phyloP scores from a whole-genome alignment of 2,329 filamentous ascomycete genomes.

The Phialemonium atrogriseum region DNA sequence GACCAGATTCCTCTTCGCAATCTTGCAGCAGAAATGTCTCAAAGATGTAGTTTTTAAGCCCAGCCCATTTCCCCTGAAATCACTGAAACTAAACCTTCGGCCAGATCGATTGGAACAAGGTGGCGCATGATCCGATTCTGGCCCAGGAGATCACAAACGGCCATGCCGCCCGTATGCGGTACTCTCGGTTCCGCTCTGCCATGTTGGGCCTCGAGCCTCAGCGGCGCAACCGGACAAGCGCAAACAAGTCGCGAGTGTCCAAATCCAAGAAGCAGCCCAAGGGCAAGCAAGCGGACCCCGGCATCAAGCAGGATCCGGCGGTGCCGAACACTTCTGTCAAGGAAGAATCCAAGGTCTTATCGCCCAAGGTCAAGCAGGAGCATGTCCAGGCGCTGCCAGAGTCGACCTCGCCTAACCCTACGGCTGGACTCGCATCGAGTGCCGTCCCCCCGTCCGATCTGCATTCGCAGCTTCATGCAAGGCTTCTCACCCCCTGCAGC shows the following conservation, averaged over 20 bases:
- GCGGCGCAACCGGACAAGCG: slow-evolving; percentile 32
- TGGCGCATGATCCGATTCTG: slow-evolving; percentile 46
- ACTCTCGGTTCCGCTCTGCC: slow-evolving; percentile 40
- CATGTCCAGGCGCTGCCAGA: slow-evolving; percentile 18
- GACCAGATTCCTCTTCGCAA: slow-evolving; percentile 51
- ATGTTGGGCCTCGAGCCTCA: slow-evolving; percentile 40
- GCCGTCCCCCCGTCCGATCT: slow-evolving; percentile 12
- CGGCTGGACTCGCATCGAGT: slow-evolving; percentile 21
- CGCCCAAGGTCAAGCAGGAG: slow-evolving; percentile 29
- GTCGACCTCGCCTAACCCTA: slow-evolving; percentile 19
- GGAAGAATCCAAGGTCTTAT: slow-evolving; percentile 1
- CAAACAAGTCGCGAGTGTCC: slow-evolving; percentile 32
- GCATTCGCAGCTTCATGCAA: slow-evolving; percentile 25
- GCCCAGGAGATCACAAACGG: slow-evolving; percentile 48
- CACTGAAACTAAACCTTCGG: slow-evolving; percentile 9
- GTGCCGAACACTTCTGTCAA: slow-evolving; percentile 7
- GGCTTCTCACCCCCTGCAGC: slow-evolving; percentile 46
- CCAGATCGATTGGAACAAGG: slow-evolving; percentile 52
- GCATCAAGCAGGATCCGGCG: slow-evolving; percentile 31
- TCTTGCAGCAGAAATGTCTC: slow-evolving; percentile 50
- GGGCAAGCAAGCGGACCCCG: slow-evolving; percentile 27
- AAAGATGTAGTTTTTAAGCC: slow-evolving; percentile 48
- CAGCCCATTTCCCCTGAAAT: neutral
- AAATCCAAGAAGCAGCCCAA: slow-evolving; percentile 35
- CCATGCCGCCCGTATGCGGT: slow-evolving; percentile 54